Conservation (phyloP, 352 stramenopile genomes). For the Thalassiosira exigua region DNA sequence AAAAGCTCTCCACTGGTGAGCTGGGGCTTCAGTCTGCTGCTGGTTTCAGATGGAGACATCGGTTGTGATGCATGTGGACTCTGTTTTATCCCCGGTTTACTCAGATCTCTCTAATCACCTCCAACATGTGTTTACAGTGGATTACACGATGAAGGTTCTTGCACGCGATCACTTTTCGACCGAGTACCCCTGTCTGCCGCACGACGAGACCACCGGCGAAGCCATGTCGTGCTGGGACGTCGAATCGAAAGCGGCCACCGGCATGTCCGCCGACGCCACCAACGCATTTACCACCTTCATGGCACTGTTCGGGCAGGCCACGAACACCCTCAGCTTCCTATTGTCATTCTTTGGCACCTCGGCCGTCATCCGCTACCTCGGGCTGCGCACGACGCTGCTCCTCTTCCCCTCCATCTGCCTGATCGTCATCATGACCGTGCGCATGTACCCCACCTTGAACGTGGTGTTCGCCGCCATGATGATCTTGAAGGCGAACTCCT, state of each 20-base stretch:
- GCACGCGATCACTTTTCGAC: conserved; percentile 83
- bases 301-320: conserved; percentile 86
- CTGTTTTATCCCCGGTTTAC: too few species aligned
- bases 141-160: too few species aligned
- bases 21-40: too few species aligned
- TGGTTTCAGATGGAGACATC: too few species aligned
- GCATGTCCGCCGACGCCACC: conserved; percentile 1
- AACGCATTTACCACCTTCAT: conserved; percentile 84
- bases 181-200: conserved; percentile 77
- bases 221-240: conserved; percentile 64
- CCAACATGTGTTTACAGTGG: too few species aligned
- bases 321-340: conserved; percentile 85
- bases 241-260: conserved; percentile 53
- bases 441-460: conserved; percentile 75
- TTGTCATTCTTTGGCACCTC: conserved; percentile 84
- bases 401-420: conserved; percentile 86
- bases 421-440: conserved; percentile 77
- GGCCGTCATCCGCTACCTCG: conserved; percentile 79
- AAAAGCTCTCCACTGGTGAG: too few species aligned
- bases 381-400: conserved; percentile 80
- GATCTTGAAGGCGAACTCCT: conserved; percentile 87
- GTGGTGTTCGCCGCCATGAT: conserved; percentile 85
- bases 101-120: too few species aligned
- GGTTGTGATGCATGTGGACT: too few species aligned
- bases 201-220: not conserved